Percentiles rank a stretch among this genome's conserved stretches.
These are phyloP conservation scores for Macrophomina pseudophaseolina DNA, from an alignment of 2,329 filamentous ascomycete species.

Conservation along the genomic window DNA sequence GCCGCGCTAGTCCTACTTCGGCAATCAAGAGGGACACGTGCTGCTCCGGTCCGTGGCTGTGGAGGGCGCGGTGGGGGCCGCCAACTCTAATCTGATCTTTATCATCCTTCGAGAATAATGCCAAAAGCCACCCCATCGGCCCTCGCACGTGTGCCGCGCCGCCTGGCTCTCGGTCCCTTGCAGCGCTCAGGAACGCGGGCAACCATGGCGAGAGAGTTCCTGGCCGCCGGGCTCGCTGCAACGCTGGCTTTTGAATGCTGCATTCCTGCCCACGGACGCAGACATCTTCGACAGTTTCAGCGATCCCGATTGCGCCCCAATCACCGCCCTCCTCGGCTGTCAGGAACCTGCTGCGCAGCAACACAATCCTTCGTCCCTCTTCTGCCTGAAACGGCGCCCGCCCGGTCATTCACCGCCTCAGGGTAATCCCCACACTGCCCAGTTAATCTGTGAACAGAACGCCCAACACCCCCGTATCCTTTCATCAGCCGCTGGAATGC, in stretches of 20 bases:
- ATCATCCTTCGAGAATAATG: neutral
- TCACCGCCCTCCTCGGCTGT: neutral
- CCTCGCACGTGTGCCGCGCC: neutral
- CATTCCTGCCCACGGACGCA: neutral
- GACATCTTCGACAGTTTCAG: neutral
- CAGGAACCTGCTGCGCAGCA: neutral
- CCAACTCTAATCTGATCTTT: slow-evolving; percentile 11
- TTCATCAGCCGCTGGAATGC: neutral
- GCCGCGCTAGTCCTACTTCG: neutral
- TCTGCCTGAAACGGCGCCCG: neutral
- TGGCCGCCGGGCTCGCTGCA: neutral
- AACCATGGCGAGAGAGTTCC: neutral
- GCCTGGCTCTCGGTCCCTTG: neutral
- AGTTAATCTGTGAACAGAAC: neutral
- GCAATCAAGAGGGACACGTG: neutral
- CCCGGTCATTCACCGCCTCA: neutral
- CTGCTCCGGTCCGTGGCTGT: slow-evolving; percentile 3
- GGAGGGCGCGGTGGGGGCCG: neutral
- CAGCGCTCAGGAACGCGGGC: neutral
- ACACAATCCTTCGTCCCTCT: neutral
- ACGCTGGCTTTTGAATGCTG: neutral
- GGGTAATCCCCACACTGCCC: neutral
- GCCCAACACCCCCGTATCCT: neutral
- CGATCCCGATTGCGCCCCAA: neutral
- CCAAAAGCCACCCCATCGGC: neutral